Conservation (phyloP, 371 early-diverging fungal genomes). For the Parasitella parasitica region DNA sequence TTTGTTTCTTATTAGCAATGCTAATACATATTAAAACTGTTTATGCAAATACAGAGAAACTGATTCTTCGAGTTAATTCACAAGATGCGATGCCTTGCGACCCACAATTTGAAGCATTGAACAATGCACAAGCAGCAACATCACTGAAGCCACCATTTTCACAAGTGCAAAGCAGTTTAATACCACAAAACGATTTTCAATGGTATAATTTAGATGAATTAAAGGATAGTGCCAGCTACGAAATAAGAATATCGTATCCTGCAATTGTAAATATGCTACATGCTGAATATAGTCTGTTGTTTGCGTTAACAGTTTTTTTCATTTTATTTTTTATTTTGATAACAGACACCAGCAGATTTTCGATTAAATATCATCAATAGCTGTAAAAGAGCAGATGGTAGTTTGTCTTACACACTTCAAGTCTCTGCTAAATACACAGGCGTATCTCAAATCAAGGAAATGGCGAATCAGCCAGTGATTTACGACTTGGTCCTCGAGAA, state of each 20-base stretch:
- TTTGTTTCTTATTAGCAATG: neutral
- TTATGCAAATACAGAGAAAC: conserved; percentile 45
- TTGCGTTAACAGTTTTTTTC: neutral
- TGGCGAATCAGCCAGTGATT: conserved; percentile 20
- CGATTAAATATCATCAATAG: conserved; percentile 7
- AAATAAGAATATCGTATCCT: conserved; percentile 43
- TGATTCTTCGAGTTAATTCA: conserved; percentile 22
- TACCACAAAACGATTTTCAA: conserved; percentile 3
- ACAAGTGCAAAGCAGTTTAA: conserved; percentile 10
- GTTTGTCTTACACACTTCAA: conserved; percentile 2
- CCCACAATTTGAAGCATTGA: neutral
- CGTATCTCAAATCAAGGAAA: conserved; percentile 24
- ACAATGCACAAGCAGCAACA: neutral
- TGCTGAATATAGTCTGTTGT: neutral
- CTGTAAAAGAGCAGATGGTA: conserved; percentile 7
- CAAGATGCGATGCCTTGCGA: neutral
- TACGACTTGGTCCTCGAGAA: conserved; percentile 35
- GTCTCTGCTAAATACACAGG: conserved; percentile 35
- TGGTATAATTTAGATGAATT: conserved; percentile 22
- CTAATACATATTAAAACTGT: neutral
- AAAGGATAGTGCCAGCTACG: conserved; percentile 22
- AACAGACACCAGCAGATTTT: conserved; percentile 45
- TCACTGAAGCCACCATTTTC: conserved; percentile 19
- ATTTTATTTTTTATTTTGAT: neutral
- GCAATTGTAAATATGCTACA: conserved; percentile 31